Conservation (phyloP, 1,139 yeast genomes). For the Meyerozyma guilliermondii region DNA sequence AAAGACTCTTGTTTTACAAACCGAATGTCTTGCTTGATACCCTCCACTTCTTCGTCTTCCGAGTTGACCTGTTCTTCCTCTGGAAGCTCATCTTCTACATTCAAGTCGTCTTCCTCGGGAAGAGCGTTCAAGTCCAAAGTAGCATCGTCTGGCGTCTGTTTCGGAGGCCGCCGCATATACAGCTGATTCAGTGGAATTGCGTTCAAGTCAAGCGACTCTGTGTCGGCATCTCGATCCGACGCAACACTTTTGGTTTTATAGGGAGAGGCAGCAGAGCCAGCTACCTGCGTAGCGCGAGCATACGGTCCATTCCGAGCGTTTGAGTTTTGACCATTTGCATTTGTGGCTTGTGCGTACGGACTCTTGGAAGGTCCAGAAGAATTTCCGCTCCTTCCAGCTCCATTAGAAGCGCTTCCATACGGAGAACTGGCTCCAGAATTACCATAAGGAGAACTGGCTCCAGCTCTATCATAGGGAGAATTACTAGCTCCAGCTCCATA, state of each 20-base stretch:
- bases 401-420: too few relatives aligned
- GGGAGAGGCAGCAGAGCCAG: too few relatives aligned
- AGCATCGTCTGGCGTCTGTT: conserved; percentile 23
- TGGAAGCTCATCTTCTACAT: conserved; percentile 36
- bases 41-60: conserved; percentile 87
- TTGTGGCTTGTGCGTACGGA: too few relatives aligned
- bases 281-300: too few relatives aligned
- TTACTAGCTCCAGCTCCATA: background rate
- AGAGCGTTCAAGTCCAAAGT: conserved; percentile 33
- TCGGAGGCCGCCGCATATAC: conserved; percentile 17
- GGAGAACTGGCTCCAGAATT: too few relatives aligned
- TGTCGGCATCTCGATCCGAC: conserved; percentile 15
- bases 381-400: too few relatives aligned
- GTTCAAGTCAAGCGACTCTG: conserved; percentile 39
- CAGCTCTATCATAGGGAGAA: background rate
- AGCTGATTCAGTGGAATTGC: conserved; percentile 35
- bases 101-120: conserved; percentile 35
- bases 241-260: background rate
- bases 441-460: background rate
- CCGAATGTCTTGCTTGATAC: conserved; percentile 76
- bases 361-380: too few relatives aligned
- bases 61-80: conserved; percentile 45
- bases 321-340: too few relatives aligned
- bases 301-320: too few relatives aligned
- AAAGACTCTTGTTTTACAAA: conserved; percentile 86